phyloP scores from a whole-genome alignment of 805 yeast genomes.

The Starmerella powellii region DNA sequence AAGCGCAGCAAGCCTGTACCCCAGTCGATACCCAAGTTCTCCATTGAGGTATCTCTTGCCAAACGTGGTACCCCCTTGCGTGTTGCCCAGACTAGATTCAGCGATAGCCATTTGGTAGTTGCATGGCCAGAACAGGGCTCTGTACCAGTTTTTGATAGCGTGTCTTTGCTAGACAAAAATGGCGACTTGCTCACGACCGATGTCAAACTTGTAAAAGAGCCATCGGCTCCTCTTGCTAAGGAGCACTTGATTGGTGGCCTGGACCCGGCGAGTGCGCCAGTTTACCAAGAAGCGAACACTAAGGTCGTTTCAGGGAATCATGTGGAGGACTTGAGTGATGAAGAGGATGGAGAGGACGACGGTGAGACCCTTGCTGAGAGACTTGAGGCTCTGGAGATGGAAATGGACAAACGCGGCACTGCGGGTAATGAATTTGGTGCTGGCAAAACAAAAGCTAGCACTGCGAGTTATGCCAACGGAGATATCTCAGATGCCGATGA shows the following conservation, averaged over 20 bases:
- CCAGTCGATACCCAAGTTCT: conserved; percentile 10
- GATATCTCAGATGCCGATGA: conserved; percentile 9
- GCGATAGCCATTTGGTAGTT: conserved; percentile 15
- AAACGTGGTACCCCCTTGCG: conserved; percentile 5
- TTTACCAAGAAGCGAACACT: conserved; percentile 29
- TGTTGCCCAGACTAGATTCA: conserved; percentile 13
- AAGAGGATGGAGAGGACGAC: conserved; percentile 5
- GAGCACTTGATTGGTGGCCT: conserved; percentile 23
- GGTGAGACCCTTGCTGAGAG: conserved; percentile 34
- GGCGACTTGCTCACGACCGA: conserved; percentile 23
- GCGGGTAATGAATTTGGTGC: background rate
- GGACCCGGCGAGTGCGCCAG: conserved; percentile 37
- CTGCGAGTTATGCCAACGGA: conserved; percentile 16
- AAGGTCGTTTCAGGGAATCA: conserved; percentile 30
- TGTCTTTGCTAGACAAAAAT: conserved; percentile 24
- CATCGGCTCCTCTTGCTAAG: conserved; percentile 21
- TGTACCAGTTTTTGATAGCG: conserved; percentile 27
- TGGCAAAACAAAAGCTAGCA: too few species aligned
- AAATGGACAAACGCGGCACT: conserved; percentile 12
- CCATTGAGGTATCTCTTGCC: conserved; percentile 9
- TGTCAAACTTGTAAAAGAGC: conserved; percentile 11
- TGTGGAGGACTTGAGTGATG: conserved; percentile 27
- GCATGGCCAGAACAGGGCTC: conserved; percentile 29
- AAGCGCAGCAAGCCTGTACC: conserved; percentile 4
- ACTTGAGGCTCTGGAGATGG: conserved; percentile 29